Evolutionary conservation across 306 rosid genomes (phyloP), one percentile per base, ranked within the genome.

Genomic region (Corylus avellana): DNA sequence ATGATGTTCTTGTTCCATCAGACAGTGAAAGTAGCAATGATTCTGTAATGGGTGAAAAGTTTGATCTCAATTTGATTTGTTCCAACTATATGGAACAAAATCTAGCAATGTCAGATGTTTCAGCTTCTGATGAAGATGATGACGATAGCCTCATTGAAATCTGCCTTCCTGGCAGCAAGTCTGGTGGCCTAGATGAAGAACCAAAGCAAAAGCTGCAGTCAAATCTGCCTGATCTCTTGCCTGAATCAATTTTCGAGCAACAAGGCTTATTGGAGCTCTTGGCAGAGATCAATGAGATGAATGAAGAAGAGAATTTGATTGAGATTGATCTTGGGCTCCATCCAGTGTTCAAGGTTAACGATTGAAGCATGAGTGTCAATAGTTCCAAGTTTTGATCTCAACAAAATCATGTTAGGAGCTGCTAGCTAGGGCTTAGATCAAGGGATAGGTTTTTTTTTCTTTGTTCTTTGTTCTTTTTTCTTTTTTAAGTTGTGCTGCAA

Each of bases 281-380:
- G n/a, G 89, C 71, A 83, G 93, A 91, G 71, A 81, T 85, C 12
- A 89, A 80, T 78, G 87, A 79, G 63, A 85, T 88, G 83, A 90
- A 85, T 29, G 94, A 89, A 75, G 93, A 91, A 83, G 96, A 91
- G 11, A 91, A 81, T 70, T 81, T 91, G 17, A 87, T 91, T 73
- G 96, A 91, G 81, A 91, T 91, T 84, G 96, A 91, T 81, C 85
- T 91, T 73, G 84, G 90, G 93, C 76, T 82, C 77, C 55, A 78
- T 76, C 51, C 82, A 81, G 71, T 73, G 72, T 84, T 74, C 80
- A 77, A 81, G 86, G 79, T 78, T 82, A 75, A 77, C 79, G 75
- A 76, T 80, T 73, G 77, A 86, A 71, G 84, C 85, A 42, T 42
- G 61, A 59, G 70, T 22, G n/a, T 66, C 55, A 68, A 8, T 8